Conservation (phyloP, 768 basidiomycete genomes). For the Lepiota brunneoincarnata region DNA sequence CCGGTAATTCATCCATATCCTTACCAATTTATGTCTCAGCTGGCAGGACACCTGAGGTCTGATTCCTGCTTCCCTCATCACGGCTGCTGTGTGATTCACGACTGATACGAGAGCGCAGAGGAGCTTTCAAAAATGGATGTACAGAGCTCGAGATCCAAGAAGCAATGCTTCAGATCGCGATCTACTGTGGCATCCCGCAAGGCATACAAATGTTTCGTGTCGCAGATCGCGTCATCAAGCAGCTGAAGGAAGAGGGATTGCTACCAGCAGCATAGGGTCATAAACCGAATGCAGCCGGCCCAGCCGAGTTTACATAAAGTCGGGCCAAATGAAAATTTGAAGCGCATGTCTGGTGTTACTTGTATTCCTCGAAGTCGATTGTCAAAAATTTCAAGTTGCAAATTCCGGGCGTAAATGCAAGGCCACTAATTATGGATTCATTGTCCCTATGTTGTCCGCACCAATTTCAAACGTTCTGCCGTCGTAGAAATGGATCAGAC, state of each 20-base stretch:
- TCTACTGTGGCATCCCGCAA: slow-evolving; percentile 41
- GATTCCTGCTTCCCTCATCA: background rate
- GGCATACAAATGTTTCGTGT: slow-evolving; percentile 41
- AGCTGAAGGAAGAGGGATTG: slow-evolving; percentile 34
- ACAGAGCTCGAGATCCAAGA: slow-evolving; percentile 42
- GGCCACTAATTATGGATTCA: too few relatives aligned
- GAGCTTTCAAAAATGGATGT: slow-evolving; percentile 42
- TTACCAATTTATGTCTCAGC: background rate
- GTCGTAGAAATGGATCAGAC: too few relatives aligned
- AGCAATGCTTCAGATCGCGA: slow-evolving; percentile 38
- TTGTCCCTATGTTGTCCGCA: too few relatives aligned
- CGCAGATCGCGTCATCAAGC: slow-evolving; percentile 34
- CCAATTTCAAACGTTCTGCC: too few relatives aligned
- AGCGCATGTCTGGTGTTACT: too few relatives aligned
- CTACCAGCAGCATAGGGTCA: slow-evolving; percentile 15
- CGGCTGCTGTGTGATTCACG: background rate
- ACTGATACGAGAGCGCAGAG: slow-evolving; percentile 21
- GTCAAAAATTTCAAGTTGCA: too few relatives aligned
- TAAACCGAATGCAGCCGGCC: background rate
- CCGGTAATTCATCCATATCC: background rate
- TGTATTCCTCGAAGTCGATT: too few relatives aligned
- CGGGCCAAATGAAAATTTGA: too few relatives aligned
- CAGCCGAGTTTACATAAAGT: too few relatives aligned
- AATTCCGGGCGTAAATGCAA: too few relatives aligned
- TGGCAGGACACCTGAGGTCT: slow-evolving; percentile 9